A percentile compares a stretch with the other conserved stretches of the same genome.
These are phyloP conservation scores for Mallotus nudiflorus DNA, from an alignment of 345 rosid species.

Conservation along the genomic window DNA sequence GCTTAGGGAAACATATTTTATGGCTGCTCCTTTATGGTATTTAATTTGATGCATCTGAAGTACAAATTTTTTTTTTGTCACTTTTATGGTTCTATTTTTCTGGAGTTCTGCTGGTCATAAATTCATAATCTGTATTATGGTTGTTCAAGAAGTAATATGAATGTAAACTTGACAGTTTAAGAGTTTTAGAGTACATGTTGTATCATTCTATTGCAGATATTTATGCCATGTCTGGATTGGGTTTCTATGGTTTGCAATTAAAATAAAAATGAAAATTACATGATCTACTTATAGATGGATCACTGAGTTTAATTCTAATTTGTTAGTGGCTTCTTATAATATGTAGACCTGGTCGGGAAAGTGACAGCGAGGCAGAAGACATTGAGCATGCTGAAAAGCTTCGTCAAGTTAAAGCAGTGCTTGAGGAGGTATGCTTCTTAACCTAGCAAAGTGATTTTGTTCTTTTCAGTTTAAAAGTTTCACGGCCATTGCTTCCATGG, in stretches of 20 bases:
- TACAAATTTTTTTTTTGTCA: not conserved
- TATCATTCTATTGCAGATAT: not conserved
- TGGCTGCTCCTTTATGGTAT: too few relatives aligned
- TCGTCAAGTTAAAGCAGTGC: slow-evolving; percentile 97
- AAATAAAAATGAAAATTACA: not conserved
- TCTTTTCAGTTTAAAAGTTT: not conserved
- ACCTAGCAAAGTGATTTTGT: slow-evolving; percentile 8
- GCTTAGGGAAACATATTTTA: too few relatives aligned
- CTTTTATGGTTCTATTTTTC: not conserved
- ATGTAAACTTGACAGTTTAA: not conserved
- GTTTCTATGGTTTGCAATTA: not conserved
- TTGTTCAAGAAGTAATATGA: not conserved
- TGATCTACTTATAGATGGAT: not conserved
- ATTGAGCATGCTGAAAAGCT: slow-evolving; percentile 98
- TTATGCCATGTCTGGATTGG: not conserved
- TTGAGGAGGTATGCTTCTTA: slow-evolving; percentile 78
- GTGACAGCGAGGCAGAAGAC: slow-evolving; percentile 99
- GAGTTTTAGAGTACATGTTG: not conserved
- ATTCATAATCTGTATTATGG: not conserved
- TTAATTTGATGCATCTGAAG: not conserved
- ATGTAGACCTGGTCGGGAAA: slow-evolving; percentile 76
- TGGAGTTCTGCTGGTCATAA: not conserved
- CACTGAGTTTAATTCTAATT: not conserved
- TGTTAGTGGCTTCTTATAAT: slow-evolving; percentile 19
- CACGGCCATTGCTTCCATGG: not conserved